phyloP scores from a whole-genome alignment of 2,329 filamentous ascomycete species.

The Fusarium sp. region DNA sequence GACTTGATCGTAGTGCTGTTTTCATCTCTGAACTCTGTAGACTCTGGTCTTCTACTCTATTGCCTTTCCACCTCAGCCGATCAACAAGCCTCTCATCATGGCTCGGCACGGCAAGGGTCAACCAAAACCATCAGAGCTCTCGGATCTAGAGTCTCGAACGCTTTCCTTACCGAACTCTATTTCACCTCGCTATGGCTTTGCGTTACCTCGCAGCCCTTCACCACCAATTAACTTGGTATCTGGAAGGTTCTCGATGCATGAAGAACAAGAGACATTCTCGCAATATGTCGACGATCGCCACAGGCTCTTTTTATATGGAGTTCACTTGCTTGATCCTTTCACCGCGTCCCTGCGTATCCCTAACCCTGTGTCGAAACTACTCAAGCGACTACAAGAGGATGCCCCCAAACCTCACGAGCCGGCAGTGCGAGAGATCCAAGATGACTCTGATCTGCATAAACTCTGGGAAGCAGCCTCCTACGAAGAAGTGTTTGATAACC shows the following conservation, averaged over 20 bases:
- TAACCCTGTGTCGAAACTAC: not conserved
- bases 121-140: not conserved
- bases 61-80: no score
- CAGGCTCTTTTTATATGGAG: not conserved
- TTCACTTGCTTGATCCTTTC: not conserved
- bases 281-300: not conserved
- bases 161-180: not conserved
- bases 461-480: not conserved
- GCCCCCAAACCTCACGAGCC: not conserved
- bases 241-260: not conserved
- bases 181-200: not conserved
- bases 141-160: not conserved
- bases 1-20: not conserved
- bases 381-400: not conserved
- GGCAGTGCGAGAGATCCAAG: not conserved
- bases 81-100: no score
- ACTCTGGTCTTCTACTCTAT: no score
- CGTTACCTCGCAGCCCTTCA: not conserved
- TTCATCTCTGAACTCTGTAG: no score
- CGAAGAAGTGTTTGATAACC: not conserved
- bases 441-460: not conserved
- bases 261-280: not conserved
- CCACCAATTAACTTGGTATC: not conserved
- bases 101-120: no score
- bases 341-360: not conserved